Base-by-base conservation (phyloP, 495 filamentous ascomycete genomes). In the Recurvomyces mirabilis region DNA sequence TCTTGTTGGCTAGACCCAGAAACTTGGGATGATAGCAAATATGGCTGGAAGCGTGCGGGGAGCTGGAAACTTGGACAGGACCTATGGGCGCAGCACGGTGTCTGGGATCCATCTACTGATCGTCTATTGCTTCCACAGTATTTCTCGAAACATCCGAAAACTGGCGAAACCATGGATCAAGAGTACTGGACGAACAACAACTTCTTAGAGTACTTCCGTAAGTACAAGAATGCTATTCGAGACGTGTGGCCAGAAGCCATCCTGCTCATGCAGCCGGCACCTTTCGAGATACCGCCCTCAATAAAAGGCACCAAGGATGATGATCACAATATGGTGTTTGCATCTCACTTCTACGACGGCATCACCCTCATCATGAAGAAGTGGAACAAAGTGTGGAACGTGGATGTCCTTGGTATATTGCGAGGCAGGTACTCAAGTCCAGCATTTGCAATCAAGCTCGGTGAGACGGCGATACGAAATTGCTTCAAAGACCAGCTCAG, bases 361-460 rank as follows among this genome's bases (percentile, higher is more conserved):
- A 77, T 98, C 18, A 98, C 91, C 0, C 72, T 98, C 26, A 81
- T 98, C 74, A 96, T 84, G 17, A 98, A 98, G 65, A 93, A 93
- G 61, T 98, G 93, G 91, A 98, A 96, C 58, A 80, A 87, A 0
- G 73, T 81, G 17, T 98, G 91, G 80, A 98, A 98, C 55, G 79
- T 98, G 13, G 91, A 98, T 64, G 86, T 98, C 17, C 77, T 96
- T 43, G 91, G 91, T 1, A 70, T 96, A 11, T 73, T 98, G 32
- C 78, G 91, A 21, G 91, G 93, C 11, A 81, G 80, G 46, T 98
- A 98, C 54, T 68, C 79, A 51, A 78, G 79, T 13, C 91, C 91
- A 12, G 81, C 83, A 1, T 89, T 96, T 58, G 91, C 84, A 12
- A 75, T 98, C 56, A 91, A 87, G 59, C 68, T 98, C 36, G 91